These are phyloP conservation scores for Triticum timopheevii DNA, from an alignment of 176 grass and related monocot species.

Conservation along the genomic window DNA sequence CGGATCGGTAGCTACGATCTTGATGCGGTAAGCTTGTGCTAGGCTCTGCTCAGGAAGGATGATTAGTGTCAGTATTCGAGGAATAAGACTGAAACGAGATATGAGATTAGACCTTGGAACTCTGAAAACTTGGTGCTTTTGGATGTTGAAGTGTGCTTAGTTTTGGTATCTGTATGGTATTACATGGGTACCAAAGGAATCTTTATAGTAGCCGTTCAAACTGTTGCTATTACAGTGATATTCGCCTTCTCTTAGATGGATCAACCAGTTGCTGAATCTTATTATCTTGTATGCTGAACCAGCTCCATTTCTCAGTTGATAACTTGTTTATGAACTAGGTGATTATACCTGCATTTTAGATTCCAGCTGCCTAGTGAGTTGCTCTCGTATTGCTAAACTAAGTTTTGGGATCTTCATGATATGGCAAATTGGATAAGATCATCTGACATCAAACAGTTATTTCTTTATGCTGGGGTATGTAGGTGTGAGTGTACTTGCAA, in stretches of 20 bases:
- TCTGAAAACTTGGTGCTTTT: conserved; percentile 9
- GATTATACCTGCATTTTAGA: background rate
- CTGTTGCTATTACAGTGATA: background rate
- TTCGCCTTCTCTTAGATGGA: background rate
- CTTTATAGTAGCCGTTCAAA: background rate
- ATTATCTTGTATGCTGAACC: background rate
- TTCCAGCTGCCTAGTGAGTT: background rate
- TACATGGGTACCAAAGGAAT: background rate
- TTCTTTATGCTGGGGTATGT: background rate
- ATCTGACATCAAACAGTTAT: background rate
- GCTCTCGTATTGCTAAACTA: background rate
- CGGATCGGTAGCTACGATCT: conserved; percentile 50
- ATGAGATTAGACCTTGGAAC: background rate
- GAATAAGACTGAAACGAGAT: conserved; percentile 21
- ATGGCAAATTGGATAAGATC: background rate
- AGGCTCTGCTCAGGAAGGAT: background rate
- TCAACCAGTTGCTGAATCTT: background rate
- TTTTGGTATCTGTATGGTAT: background rate
- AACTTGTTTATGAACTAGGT: background rate
- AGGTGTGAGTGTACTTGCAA: background rate
- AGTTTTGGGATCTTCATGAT: background rate
- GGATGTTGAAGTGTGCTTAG: background rate
- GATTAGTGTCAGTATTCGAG: background rate
- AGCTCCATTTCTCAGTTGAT: background rate
- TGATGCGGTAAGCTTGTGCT: conserved; percentile 46